Evolutionary conservation across 2,329 filamentous ascomycete species (phyloP).

Genomic region (Penicillium freii): DNA sequence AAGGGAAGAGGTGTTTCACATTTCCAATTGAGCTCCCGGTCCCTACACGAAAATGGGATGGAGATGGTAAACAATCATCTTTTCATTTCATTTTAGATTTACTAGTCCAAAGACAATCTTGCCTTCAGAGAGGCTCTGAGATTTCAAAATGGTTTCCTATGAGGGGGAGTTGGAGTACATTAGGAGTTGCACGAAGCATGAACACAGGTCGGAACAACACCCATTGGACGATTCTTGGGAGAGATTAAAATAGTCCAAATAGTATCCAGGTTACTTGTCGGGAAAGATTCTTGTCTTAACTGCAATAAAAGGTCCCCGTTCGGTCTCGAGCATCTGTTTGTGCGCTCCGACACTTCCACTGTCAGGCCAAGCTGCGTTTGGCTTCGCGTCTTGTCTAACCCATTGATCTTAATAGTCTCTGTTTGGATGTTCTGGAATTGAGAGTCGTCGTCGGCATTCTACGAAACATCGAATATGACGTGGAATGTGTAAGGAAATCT

Average conservation of each 20-base stretch:
- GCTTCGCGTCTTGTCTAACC: neutral
- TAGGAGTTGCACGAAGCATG: constrained; percentile 10
- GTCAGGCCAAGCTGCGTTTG: constrained; percentile 1
- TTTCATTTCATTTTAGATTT: neutral
- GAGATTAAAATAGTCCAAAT: constrained; percentile 11
- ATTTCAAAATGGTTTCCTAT: constrained; percentile 5
- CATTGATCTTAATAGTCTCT: too few species aligned
- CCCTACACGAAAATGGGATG: constrained; percentile 3
- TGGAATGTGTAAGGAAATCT: neutral
- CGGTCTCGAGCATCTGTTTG: constrained; percentile 10
- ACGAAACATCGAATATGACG: neutral
- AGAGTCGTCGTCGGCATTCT: constrained; percentile 1
- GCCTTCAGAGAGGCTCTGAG: neutral
- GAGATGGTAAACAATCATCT: neutral
- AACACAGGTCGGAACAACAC: constrained; percentile 11
- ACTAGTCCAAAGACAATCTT: neutral
- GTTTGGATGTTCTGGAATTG: neutral
- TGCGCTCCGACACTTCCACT: constrained; percentile 15
- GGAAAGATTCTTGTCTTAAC: constrained; percentile 7
- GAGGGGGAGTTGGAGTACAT: neutral
- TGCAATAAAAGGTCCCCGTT: neutral
- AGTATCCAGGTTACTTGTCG: neutral
- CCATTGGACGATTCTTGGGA: constrained; percentile 16
- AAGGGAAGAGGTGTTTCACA: constrained; percentile 8
- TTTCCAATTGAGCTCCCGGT: constrained; percentile 11